These are phyloP conservation scores for Chalciporus pseudorubinellus DNA, from an alignment of 768 basidiomycete species.

Conservation along the genomic window DNA sequence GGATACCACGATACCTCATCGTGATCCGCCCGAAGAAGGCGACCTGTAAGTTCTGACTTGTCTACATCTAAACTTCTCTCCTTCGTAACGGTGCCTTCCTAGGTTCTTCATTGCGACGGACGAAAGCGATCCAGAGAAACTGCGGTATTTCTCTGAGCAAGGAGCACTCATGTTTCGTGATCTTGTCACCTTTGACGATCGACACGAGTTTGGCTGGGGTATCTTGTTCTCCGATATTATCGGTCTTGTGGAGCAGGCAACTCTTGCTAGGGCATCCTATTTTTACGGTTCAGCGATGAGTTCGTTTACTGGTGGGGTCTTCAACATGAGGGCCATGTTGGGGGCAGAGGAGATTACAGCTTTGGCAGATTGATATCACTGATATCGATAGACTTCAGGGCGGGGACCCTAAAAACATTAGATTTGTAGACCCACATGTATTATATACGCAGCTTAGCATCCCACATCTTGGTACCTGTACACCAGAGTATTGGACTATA, in stretches of 20 bases:
- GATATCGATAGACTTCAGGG: not conserved
- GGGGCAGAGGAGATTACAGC: conserved; percentile 33
- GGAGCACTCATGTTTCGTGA: conserved; percentile 40
- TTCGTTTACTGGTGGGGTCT: conserved; percentile 39
- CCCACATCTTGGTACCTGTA: conserved; percentile 10
- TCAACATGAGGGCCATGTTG: conserved; percentile 36
- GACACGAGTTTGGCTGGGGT: conserved; percentile 38
- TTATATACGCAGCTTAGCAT: not conserved
- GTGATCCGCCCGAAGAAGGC: conserved; percentile 14
- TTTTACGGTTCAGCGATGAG: conserved; percentile 40
- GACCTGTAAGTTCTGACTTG: conserved; percentile 13
- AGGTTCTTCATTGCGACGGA: conserved; percentile 38
- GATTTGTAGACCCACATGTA: not conserved
- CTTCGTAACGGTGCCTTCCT: not conserved
- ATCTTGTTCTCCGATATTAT: conserved; percentile 40
- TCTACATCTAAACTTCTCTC: not conserved
- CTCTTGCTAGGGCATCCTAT: conserved; percentile 34
- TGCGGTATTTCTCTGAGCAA: conserved; percentile 29
- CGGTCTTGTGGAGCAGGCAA: conserved; percentile 40
- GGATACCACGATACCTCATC: conserved; percentile 10
- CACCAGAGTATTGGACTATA: conserved; percentile 6
- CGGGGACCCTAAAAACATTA: not conserved
- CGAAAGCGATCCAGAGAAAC: conserved; percentile 33
- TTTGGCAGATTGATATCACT: conserved; percentile 32
- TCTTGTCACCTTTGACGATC: conserved; percentile 39